phyloP scores from a whole-genome alignment of 129 eudicot species.

The Erigeron canadensis region DNA sequence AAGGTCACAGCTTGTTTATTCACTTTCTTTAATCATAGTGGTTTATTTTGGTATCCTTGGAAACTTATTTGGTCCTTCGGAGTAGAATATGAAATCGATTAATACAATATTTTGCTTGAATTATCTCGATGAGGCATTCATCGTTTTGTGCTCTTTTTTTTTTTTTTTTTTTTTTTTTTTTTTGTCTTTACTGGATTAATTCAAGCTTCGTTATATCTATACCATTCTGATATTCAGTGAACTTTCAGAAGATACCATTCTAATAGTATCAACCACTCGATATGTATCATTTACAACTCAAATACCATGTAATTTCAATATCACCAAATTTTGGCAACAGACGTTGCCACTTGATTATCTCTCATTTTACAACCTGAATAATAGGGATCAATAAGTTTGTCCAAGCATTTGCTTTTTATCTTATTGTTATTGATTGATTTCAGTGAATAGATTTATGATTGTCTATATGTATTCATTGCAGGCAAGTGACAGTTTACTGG shows the following conservation, averaged over 20 bases:
- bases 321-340: not conserved
- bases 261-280: too few species aligned
- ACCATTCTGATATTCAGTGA: too few species aligned
- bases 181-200: too few species aligned
- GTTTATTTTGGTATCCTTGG: not conserved
- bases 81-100: not conserved
- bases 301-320: not conserved
- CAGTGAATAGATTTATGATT: not conserved
- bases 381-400: not conserved
- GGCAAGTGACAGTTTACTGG: conserved; percentile 37
- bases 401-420: not conserved
- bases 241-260: too few species aligned
- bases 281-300: not conserved
- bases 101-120: not conserved
- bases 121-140: not conserved
- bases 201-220: too few species aligned
- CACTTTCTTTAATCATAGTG: not conserved
- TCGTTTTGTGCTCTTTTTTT: too few species aligned
- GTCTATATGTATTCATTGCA: conserved; percentile 27
- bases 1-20: not conserved
- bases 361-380: not conserved
- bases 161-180: too few species aligned
- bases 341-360: not conserved
- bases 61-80: conserved; percentile 1
- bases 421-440: not conserved